Evolutionary conservation across 495 filamentous ascomycete genomes (phyloP), one percentile per base, ranked within the genome.

Genomic region (Cenococcum geophilum): DNA sequence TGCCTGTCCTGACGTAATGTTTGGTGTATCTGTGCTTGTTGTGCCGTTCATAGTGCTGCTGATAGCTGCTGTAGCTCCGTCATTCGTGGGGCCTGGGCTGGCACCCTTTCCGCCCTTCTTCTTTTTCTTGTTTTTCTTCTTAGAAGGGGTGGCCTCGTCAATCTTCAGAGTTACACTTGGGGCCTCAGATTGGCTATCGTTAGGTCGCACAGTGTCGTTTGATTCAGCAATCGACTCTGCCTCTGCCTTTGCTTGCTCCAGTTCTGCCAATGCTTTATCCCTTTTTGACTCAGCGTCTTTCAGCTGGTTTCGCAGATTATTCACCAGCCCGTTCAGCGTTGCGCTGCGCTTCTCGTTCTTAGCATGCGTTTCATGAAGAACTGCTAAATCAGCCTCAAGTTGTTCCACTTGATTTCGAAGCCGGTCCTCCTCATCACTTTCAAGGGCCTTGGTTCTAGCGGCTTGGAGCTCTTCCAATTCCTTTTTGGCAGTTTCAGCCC

Each of bases 121-220:
- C 79, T 92, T 96, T 72, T 92, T 93, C 55, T 85, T 89, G 51
- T 88, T 93, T 70, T 89, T 96, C 77, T 91, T 93, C 72, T 86
- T 90, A 20, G 74, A 73, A 59, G 54, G 55, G 48, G 49, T 59
- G 1, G 57, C 43, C 20, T 64, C 61, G 42, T 57, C 53, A 11
- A 57, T 4, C 42, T 62, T 63, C n/a, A 32, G 11, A n/a, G 32
- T 37, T 21, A 57, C 23, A 8, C 14, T 23, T 21, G 45, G 36
- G 43, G 60, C 60, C 52, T 63, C 63, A 54, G 59, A 55, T 35
- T 63, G 52, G 14, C 59, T 65, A 10, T 62, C 55, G n/a, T 56
- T 50, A 32, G 32, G 6, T 53, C 23, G 18, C 23, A 35, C n/a
- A 47, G 34, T 40, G 2, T 43, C 6, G 21, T 25, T 32, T 57